phyloP scores from a whole-genome alignment of 2,329 filamentous ascomycete species.

The Fonsecaea pedrosoi region DNA sequence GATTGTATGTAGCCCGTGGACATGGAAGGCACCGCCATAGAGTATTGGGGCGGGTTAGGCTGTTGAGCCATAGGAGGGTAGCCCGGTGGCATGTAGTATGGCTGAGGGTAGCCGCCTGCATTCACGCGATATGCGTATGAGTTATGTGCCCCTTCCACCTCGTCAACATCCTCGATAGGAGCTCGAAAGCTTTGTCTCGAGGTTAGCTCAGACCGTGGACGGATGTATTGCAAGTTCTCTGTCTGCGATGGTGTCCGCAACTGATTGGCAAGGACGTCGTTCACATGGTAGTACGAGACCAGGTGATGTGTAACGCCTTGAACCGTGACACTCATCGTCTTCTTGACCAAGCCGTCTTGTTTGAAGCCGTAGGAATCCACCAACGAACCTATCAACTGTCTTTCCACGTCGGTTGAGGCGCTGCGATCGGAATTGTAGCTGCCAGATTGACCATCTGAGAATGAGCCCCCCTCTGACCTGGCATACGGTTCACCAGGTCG shows the following conservation, averaged over 20 bases:
- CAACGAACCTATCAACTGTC: slow-evolving; percentile 77
- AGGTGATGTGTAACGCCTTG: slow-evolving; percentile 80
- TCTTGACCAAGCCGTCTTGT: slow-evolving; percentile 81
- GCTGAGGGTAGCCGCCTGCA: slow-evolving; percentile 41
- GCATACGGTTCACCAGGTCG: slow-evolving; percentile 62
- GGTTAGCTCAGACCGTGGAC: slow-evolving; percentile 65
- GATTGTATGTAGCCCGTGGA: slow-evolving; percentile 36
- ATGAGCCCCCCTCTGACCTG: slow-evolving; percentile 43
- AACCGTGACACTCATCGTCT: slow-evolving; percentile 83
- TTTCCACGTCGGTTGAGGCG: slow-evolving; percentile 57
- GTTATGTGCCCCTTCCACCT: slow-evolving; percentile 49
- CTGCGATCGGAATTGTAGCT: slow-evolving; percentile 47
- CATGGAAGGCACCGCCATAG: slow-evolving; percentile 35
- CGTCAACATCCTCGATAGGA: slow-evolving; percentile 67
- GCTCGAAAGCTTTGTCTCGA: slow-evolving; percentile 71
- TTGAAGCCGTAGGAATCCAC: slow-evolving; percentile 93
- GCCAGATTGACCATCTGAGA: slow-evolving; percentile 47
- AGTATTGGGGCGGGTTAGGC: slow-evolving; percentile 33
- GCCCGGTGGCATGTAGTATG: slow-evolving; percentile 34
- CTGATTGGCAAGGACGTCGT: slow-evolving; percentile 72
- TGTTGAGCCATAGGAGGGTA: slow-evolving; percentile 38
- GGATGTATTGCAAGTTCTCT: slow-evolving; percentile 57
- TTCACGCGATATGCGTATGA: slow-evolving; percentile 50
- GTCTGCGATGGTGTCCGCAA: slow-evolving; percentile 66
- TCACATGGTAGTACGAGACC: slow-evolving; percentile 85